These are phyloP conservation scores for Petrea volubilis DNA, from an alignment of 257 asterid genomes.

Conservation along the genomic window DNA sequence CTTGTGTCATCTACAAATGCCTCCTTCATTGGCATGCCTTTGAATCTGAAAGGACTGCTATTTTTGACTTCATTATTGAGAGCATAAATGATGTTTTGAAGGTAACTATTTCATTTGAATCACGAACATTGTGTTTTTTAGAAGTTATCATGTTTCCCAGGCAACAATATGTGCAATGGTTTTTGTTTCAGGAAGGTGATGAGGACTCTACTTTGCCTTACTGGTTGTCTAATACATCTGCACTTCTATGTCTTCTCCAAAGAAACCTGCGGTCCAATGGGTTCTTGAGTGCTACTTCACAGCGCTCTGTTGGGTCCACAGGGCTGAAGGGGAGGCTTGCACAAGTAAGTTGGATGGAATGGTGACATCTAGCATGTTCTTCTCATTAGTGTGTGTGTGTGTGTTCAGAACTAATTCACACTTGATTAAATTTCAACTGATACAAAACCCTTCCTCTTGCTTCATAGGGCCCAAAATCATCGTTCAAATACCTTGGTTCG, in stretches of 20 bases:
- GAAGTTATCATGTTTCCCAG: too few relatives aligned
- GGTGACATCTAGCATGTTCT: too few relatives aligned
- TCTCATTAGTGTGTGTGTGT: too few relatives aligned
- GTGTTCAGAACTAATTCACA: too few relatives aligned
- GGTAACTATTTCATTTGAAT: constrained; percentile 45
- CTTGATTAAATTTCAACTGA: too few relatives aligned
- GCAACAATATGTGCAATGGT: background rate
- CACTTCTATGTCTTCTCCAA: constrained; percentile 94
- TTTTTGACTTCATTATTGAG: constrained; percentile 84
- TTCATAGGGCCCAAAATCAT: constrained; percentile 63
- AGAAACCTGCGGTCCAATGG: constrained; percentile 88
- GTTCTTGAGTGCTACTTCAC: constrained; percentile 70
- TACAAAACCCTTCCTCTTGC: constrained; percentile 15
- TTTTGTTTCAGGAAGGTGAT: constrained; percentile 70
- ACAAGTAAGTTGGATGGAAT: constrained; percentile 59
- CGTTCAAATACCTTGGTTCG: constrained; percentile 65
- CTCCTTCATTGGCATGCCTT: constrained; percentile 96
- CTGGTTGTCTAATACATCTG: constrained; percentile 94
- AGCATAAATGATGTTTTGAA: constrained; percentile 80
- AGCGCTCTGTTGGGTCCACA: constrained; percentile 71
- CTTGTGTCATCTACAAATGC: constrained; percentile 91
- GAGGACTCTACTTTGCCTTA: constrained; percentile 79
- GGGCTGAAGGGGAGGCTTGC: constrained; percentile 74
- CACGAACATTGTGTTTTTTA: background rate
- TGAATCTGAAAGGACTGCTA: constrained; percentile 91